Base-by-base conservation (phyloP, 371 early-diverging fungal genomes). In the Mucor plumbeus region DNA sequence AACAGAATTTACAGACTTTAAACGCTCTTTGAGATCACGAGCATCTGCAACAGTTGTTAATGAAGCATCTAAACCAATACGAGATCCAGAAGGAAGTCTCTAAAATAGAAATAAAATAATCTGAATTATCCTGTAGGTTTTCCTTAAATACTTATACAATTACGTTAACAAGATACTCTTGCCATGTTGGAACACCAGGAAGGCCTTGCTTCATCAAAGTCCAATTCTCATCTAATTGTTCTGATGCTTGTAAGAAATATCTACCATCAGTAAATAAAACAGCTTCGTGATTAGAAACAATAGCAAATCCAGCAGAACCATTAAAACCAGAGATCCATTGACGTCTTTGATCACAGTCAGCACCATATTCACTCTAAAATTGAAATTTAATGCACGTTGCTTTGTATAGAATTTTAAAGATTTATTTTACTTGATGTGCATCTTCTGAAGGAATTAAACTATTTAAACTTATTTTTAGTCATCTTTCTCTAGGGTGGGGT, bases 251-350 rank as follows among this genome's bases (percentile, higher is more conserved):
- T 56, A 99, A 80, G 80, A 94, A 99, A 87, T 99, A 99, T 59
- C 99, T 85, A 3, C 98, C 97, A 75, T 99, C 99, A 5, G 99
- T 99, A 82, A 97, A 99, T 40, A 99, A 84, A 13, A 90, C 91
- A 21, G 94, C 94, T 15, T 84, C 71, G 31, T 88, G 82, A 33
- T 74, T 57, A 5, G 93, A 87, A 38, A 96, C 91, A 41, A 98
- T 83, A 8, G 95, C 95, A 53, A 89, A 85, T 68, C 95, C 99
- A 40, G 99, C 98, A 6, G 98, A 98, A 7, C 99, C 99, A 55
- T 90, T 94, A 74, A 99, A 99, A 9, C 97, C 97, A 4, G 95
- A 94, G 67, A 99, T 95, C 83, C 86, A 96, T 19, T 82, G 85
- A 11, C 99, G 88, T 41, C 99, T 90, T 64, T 81, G 84, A 74